Base-by-base conservation (phyloP, 2,329 filamentous ascomycete species). In the Paecilomyces fulvus region DNA sequence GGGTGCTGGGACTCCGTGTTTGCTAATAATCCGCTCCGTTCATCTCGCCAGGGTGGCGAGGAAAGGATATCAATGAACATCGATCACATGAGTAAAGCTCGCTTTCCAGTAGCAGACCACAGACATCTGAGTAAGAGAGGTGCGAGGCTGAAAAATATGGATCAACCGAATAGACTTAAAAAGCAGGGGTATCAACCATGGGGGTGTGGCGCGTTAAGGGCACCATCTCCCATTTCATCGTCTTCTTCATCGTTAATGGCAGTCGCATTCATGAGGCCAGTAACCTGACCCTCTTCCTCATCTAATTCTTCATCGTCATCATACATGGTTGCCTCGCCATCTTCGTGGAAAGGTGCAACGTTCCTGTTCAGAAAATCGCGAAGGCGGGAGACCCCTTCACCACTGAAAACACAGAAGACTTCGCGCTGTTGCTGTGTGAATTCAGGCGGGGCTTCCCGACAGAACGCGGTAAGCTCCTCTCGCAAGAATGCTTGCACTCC, bases 381-480 rank as follows among this genome's bases (percentile, higher is more conserved):
- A 25, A 99, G 83, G 46, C 83, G 83, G 48, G 79, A 78, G 1
- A 99, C 92, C 55, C 92, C 92, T 25, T 83, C 81, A 5, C 94
- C 92, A 1, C 92, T 96, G 72, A 99, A 99, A 55, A 99, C 94
- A 68, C 94, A 99, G 70, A 99, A 99, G 7, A 97, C 90, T 54
- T 92, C 87, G 60, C 94, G 85, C 71, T 99, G 94, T 68, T 96
- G 91, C 51, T 92, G 88, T 17, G 92, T 97, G 70, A 99, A 99
- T 73, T 97, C 94, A 58, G 81, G 74, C 37, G 94, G 94, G 1
- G 94, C 90, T 64, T 89, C 86, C 59, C 94, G 85, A 69, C 94
- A 97, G 70, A 90, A 97, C 5, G 80, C 78, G 54, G 90, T 87
- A 30, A 97, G 82, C 63, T 96, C 92, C 55, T 90, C 85, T 54